Base-by-base conservation (phyloP, 2,329 filamentous ascomycete genomes). In the Pseudovirgaria hyperparasitica region DNA sequence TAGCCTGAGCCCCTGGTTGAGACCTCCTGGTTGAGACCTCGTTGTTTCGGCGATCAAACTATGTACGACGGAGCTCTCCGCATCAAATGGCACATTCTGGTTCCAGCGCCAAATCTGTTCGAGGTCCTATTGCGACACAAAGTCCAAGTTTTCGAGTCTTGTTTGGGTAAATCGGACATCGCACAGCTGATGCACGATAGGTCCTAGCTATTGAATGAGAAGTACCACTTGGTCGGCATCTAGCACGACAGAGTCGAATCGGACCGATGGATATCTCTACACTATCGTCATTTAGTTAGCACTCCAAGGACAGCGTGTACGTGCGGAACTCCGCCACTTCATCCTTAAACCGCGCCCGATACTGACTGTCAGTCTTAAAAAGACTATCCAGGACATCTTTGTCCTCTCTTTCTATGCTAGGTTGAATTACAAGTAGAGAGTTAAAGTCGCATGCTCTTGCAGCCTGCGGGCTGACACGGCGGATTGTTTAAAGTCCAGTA, bases 371-470 rank as follows among this genome's bases (percentile, higher is more conserved):
- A n/a, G n/a, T n/a, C n/a, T n/a, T n/a, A n/a, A n/a, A n/a, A n/a
- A n/a, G n/a, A n/a, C n/a, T n/a, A n/a, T n/a, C n/a, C n/a, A n/a
- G n/a, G n/a, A n/a, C n/a, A n/a, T n/a, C n/a, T n/a, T n/a, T n/a
- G n/a, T n/a, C n/a, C n/a, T n/a, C n/a, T n/a, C n/a, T n/a, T n/a
- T n/a, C n/a, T n/a, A n/a, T n/a, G n/a, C n/a, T n/a, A n/a, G n/a
- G n/a, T 23, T 70, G 65, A 14, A 71, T 55, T 0, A 71, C 62
- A 3, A 71, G 43, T 4, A 63, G 61, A 0, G 60, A 66, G 3
- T 59, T 55, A 19, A 69, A 51, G 35, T 69, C 62, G 35, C 65
- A 70, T 1, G 65, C 66, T 29, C 65, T 55, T 5, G 61, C 52
- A 5, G 63, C 59, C 31, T 70, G 65, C 2, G 57, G 50, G 39